Conservation (phyloP, 352 stramenopile genomes). For the Globisporangium viniferum region DNA sequence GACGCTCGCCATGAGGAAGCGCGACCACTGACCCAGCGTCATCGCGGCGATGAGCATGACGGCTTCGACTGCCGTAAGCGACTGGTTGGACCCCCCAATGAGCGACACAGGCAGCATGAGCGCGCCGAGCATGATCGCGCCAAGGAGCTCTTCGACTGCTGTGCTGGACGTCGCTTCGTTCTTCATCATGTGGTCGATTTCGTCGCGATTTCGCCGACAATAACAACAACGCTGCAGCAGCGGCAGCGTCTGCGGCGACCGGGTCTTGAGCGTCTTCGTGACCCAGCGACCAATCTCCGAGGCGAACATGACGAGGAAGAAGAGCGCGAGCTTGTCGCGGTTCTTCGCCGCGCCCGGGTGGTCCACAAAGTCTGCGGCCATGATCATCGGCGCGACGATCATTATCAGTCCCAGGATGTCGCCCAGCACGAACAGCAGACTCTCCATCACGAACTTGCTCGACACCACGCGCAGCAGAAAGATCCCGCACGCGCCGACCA, state of each 20-base stretch:
- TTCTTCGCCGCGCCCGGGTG: slow-evolving; percentile 27
- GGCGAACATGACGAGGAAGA: slow-evolving; percentile 43
- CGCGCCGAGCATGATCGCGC: slow-evolving; percentile 29
- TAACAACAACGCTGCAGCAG: slow-evolving; percentile 19
- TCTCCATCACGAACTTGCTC: slow-evolving; percentile 48
- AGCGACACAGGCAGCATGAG: slow-evolving; percentile 34
- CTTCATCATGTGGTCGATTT: slow-evolving; percentile 17
- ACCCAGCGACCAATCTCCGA: slow-evolving; percentile 31
- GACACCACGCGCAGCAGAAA: slow-evolving; percentile 48
- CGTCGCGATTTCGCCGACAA: slow-evolving; percentile 26
- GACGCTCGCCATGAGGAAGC: slow-evolving; percentile 32
- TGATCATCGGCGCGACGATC: slow-evolving; percentile 33
- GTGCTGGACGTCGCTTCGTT: slow-evolving; percentile 18
- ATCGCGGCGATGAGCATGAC: slow-evolving; percentile 40
- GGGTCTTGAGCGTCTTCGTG: background rate
- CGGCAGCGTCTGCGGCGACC: slow-evolving; percentile 14
- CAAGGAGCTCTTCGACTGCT: slow-evolving; percentile 28
- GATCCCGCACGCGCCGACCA: slow-evolving; percentile 33
- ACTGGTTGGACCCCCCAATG: slow-evolving; percentile 16
- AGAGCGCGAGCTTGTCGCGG: slow-evolving; percentile 41
- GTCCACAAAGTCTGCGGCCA: slow-evolving; percentile 42
- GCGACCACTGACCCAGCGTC: slow-evolving; percentile 36
- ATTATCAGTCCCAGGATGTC: slow-evolving; percentile 35
- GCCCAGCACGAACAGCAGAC: slow-evolving; percentile 35
- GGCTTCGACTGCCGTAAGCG: slow-evolving; percentile 32